Conservation (phyloP, 31 red algal species). For the Endocladia muricata region DNA sequence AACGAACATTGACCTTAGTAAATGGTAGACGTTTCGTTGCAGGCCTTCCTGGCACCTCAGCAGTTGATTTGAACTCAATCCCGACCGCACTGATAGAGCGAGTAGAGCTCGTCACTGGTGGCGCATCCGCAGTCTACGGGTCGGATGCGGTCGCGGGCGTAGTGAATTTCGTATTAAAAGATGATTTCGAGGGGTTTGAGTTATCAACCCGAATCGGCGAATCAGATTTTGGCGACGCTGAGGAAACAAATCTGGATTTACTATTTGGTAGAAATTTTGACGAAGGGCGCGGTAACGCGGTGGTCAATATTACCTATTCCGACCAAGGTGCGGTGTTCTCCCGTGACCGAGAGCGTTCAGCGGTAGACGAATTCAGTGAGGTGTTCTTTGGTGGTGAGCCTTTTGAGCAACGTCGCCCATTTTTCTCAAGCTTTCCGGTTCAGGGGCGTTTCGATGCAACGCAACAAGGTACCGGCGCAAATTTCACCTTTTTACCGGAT, state of each 20-base stretch:
- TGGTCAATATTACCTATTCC: too few relatives aligned
- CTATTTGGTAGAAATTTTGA: not conserved
- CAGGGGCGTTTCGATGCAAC: too few relatives aligned
- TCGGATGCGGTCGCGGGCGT: slow-evolving; percentile 26
- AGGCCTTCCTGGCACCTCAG: not conserved
- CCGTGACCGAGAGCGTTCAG: too few relatives aligned
- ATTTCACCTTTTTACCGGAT: too few relatives aligned
- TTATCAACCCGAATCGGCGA: not conserved
- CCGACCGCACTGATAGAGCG: not conserved
- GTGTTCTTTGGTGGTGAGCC: too few relatives aligned
- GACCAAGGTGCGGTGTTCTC: too few relatives aligned
- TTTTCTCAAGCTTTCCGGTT: too few relatives aligned
- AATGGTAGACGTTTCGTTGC: slow-evolving; percentile 5
- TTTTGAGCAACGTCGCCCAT: too few relatives aligned
- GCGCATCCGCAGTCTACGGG: slow-evolving; percentile 12
- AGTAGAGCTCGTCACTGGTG: slow-evolving; percentile 3
- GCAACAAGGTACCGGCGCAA: too few relatives aligned
- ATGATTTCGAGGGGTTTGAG: not conserved
- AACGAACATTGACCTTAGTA: not conserved
- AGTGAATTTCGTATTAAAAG: not conserved
- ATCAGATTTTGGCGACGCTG: not conserved
- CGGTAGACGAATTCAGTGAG: too few relatives aligned
- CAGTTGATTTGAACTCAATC: not conserved
- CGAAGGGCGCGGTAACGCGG: not conserved
- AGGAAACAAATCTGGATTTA: not conserved